Percentiles rank a stretch among this genome's conserved stretches.
Evolutionary conservation across 352 stramenopile genomes (phyloP).

Genomic region (Phytophthora rubi): DNA sequence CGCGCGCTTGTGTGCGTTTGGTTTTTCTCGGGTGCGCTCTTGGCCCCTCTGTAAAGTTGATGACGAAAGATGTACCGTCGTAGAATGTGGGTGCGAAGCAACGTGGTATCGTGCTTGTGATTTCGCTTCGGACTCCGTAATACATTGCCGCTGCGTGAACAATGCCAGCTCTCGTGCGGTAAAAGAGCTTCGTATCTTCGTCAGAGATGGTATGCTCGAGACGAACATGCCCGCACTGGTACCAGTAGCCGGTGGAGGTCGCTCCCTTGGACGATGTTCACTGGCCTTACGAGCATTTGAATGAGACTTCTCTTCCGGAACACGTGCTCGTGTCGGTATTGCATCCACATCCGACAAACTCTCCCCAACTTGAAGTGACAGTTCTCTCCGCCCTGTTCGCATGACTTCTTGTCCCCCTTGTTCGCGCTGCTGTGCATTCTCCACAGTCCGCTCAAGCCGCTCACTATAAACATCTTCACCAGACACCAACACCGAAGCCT

Average conservation of each 20-base stretch:
- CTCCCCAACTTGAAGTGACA: neutral
- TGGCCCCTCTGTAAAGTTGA: neutral
- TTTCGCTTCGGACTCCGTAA: neutral
- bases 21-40: neutral
- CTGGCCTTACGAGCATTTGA: neutral
- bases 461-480: neutral
- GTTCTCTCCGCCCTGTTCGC: neutral
- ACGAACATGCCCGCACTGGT: slow-evolving; percentile 20
- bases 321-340: neutral
- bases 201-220: slow-evolving; percentile 29
- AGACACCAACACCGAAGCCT: neutral
- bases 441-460: neutral
- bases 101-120: slow-evolving; percentile 24
- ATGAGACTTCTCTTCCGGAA: neutral
- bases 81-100: slow-evolving; percentile 25
- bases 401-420: neutral
- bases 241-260: slow-evolving; percentile 4
- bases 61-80: neutral
- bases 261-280: neutral
- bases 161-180: slow-evolving; percentile 34
- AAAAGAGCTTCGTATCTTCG: slow-evolving; percentile 32
- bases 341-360: neutral
- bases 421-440: neutral
- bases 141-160: slow-evolving; percentile 29
- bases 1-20: slow-evolving; percentile 6